phyloP scores from a whole-genome alignment of 306 rosid genomes.

The Cicer chorassanicum region DNA sequence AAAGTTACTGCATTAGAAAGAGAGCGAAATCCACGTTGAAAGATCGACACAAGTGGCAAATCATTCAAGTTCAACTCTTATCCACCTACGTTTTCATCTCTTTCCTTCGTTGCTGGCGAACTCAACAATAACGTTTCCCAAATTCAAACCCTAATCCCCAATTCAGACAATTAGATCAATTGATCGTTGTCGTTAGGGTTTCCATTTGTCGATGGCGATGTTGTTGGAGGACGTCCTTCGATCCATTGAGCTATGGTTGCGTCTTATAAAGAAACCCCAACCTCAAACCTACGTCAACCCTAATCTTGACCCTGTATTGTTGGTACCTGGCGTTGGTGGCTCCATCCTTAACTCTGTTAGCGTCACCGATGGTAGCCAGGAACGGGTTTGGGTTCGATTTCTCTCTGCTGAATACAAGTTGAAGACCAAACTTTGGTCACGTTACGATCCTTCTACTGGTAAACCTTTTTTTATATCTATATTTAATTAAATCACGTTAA shows the following conservation, averaged over 20 bases:
- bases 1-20: too few relatives aligned
- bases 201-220: slow-evolving; percentile 57
- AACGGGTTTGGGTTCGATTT: slow-evolving; percentile 91
- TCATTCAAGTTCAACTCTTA: neutral
- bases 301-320: slow-evolving; percentile 80
- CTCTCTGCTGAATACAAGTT: slow-evolving; percentile 71
- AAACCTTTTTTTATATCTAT: slow-evolving; percentile 27
- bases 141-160: slow-evolving; percentile 43
- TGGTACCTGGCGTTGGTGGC: slow-evolving; percentile 94
- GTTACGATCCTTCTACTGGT: slow-evolving; percentile 85
- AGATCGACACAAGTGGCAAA: slow-evolving; percentile 4
- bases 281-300: slow-evolving; percentile 68
- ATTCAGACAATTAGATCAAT: neutral
- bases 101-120: neutral
- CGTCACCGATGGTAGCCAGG: slow-evolving; percentile 58
- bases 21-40: slow-evolving; percentile 13
- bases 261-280: slow-evolving; percentile 61
- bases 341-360: slow-evolving; percentile 72
- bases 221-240: slow-evolving; percentile 68
- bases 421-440: slow-evolving; percentile 92
- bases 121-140: slow-evolving; percentile 22
- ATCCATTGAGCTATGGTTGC: slow-evolving; percentile 84
- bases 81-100: neutral
- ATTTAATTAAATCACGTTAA: neutral
- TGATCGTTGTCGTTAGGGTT: slow-evolving; percentile 34